These are phyloP conservation scores for Straminergon stramineum DNA, from an alignment of 225 moss, liverwort and hornwort genomes.

Conservation along the genomic window DNA sequence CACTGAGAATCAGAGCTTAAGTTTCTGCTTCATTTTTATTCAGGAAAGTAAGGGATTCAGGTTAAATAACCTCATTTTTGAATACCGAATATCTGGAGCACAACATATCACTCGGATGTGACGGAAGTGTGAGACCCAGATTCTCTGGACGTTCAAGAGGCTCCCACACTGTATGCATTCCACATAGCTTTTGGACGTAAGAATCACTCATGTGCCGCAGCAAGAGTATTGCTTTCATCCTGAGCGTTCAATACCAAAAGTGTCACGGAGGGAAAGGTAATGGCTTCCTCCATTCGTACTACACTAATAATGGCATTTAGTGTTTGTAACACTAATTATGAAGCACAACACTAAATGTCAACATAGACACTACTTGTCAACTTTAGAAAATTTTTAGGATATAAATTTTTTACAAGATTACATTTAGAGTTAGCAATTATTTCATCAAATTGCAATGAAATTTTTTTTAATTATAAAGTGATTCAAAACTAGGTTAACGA, in stretches of 20 bases:
- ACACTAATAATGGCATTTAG: too few relatives aligned
- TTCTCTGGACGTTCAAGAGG: not conserved
- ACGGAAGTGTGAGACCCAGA: too few relatives aligned
- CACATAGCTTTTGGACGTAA: not conserved
- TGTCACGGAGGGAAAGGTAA: too few relatives aligned
- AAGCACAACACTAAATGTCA: too few relatives aligned
- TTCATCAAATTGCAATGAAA: too few relatives aligned
- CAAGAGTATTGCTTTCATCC: not conserved
- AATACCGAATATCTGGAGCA: not conserved
- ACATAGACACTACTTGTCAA: too few relatives aligned
- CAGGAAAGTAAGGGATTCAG: not conserved
- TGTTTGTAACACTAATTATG: too few relatives aligned
- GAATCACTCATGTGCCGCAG: not conserved
- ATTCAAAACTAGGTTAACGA: too few relatives aligned
- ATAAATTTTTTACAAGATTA: too few relatives aligned
- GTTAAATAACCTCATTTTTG: not conserved
- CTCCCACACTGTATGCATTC: not conserved
- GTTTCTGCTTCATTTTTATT: not conserved
- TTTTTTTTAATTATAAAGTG: too few relatives aligned
- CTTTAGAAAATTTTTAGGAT: too few relatives aligned
- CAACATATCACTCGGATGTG: not conserved
- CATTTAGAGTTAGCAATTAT: too few relatives aligned
- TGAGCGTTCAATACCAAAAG: not conserved
- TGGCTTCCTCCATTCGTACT: not conserved
- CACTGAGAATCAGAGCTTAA: not conserved